phyloP scores from a whole-genome alignment of 225 moss, liverwort and hornwort genomes.

The Polytrichum commune region DNA sequence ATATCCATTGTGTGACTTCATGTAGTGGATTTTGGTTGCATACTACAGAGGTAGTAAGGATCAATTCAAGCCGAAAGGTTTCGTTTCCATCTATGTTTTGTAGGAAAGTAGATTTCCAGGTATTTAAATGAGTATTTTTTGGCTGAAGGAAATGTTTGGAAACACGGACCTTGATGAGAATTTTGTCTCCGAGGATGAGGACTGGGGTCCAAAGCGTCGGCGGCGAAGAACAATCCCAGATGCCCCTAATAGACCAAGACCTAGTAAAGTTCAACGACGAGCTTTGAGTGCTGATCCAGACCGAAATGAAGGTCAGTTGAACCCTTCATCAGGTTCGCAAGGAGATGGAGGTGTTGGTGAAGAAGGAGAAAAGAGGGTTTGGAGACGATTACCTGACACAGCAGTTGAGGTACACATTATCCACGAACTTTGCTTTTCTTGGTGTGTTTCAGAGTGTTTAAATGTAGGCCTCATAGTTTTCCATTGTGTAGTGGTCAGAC shows the following conservation, averaged over 20 bases:
- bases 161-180: constrained; percentile 48
- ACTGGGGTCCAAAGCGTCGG: constrained; percentile 80
- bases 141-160: constrained; percentile 85
- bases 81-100: no score
- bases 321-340: constrained; percentile 19
- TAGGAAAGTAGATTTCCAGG: neutral
- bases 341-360: constrained; percentile 34
- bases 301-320: constrained; percentile 4
- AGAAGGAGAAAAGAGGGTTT: constrained; percentile 41
- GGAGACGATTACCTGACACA: constrained; percentile 59
- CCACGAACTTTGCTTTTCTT: neutral
- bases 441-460: no score
- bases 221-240: constrained; percentile 53
- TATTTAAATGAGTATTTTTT: constrained; percentile 14
- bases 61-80: no score
- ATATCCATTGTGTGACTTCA: no score
- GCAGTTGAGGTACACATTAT: constrained; percentile 46
- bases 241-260: constrained; percentile 34
- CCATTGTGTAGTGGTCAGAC: no score
- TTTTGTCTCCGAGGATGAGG: constrained; percentile 76
- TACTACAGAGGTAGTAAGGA: no score
- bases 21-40: no score
- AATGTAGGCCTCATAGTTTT: no score
- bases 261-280: constrained; percentile 36
- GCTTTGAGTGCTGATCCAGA: constrained; percentile 21